Evolutionary conservation across 208 protist species (phyloP).

Genomic region (Trypanosoma scelopori): DNA sequence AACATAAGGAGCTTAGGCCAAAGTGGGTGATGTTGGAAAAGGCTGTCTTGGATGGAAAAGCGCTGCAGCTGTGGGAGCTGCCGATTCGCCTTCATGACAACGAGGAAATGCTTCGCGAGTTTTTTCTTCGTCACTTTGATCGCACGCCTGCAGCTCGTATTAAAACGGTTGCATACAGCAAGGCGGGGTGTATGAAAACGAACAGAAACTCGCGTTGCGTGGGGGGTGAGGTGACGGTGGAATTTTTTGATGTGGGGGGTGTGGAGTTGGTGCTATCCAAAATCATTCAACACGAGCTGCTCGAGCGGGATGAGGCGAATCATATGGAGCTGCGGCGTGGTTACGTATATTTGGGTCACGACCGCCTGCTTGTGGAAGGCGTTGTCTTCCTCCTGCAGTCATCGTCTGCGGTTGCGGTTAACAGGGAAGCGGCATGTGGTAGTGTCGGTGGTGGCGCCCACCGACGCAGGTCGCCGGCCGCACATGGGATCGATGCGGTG

Average conservation of each 20-base stretch:
- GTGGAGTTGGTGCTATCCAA: constrained; percentile 30
- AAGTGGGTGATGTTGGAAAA: constrained; percentile 37
- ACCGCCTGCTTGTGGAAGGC: constrained; percentile 56
- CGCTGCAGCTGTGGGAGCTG: constrained; percentile 44
- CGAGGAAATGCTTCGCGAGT: constrained; percentile 16
- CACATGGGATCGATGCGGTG: background rate
- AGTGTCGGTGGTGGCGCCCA: background rate
- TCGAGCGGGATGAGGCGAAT: constrained; percentile 20
- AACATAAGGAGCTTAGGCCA: background rate
- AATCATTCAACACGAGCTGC: constrained; percentile 30
- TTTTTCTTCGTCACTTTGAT: constrained; percentile 31
- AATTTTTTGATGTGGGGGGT: constrained; percentile 20
- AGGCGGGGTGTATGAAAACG: background rate
- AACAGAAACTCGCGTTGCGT: constrained; percentile 1
- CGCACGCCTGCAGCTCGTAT: constrained; percentile 19
- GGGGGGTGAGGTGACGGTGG: constrained; percentile 20
- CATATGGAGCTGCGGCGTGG: constrained; percentile 54
- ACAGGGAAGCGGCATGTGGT: background rate
- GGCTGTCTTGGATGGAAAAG: constrained; percentile 46
- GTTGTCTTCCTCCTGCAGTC: constrained; percentile 25
- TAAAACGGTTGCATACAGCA: constrained; percentile 15
- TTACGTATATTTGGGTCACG: constrained; percentile 40
- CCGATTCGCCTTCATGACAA: constrained; percentile 30
- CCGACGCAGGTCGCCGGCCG: background rate
- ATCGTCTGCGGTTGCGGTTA: background rate